A percentile compares a stretch with the other conserved stretches of the same genome.
These are phyloP conservation scores for Chytriomyces confervae DNA, from an alignment of 192 early-diverging fungal species.

Conservation along the genomic window DNA sequence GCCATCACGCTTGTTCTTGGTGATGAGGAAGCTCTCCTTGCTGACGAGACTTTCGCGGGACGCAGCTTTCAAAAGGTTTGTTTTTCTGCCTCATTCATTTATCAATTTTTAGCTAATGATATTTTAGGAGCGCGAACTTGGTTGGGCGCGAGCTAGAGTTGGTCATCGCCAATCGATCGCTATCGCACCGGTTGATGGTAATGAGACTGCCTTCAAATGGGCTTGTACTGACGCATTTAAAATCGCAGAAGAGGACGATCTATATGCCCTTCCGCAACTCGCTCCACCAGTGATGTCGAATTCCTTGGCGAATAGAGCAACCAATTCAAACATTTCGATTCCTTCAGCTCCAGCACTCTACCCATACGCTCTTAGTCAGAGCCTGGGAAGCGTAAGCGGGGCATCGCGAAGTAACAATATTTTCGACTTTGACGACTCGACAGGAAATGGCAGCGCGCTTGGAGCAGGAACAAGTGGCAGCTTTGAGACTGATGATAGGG, in stretches of 20 bases:
- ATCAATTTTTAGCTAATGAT: background rate
- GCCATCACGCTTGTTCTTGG: constrained; percentile 11
- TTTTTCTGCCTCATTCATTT: background rate
- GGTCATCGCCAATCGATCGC: no score
- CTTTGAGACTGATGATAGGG: background rate
- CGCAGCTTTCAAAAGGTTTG: constrained; percentile 7
- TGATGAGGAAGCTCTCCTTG: background rate
- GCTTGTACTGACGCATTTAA: no score
- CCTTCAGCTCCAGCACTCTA: background rate
- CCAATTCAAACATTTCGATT: constrained; percentile 17
- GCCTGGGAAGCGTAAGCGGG: background rate
- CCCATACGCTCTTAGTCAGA: background rate
- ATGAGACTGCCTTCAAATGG: no score
- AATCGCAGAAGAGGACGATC: no score
- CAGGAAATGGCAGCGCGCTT: background rate
- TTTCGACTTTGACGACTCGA: background rate
- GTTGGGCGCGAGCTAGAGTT: background rate
- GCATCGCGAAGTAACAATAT: background rate
- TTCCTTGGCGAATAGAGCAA: background rate
- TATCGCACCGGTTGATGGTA: no score
- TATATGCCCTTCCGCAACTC: no score
- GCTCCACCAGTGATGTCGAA: no score
- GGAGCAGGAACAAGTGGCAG: background rate
- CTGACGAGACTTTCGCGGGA: constrained; percentile 15
- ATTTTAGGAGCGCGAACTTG: constrained; percentile 7